Evolutionary conservation across 805 yeast species (phyloP), one percentile per base, ranked within the genome.

Genomic region (Nakazawaea ishiwadae): DNA sequence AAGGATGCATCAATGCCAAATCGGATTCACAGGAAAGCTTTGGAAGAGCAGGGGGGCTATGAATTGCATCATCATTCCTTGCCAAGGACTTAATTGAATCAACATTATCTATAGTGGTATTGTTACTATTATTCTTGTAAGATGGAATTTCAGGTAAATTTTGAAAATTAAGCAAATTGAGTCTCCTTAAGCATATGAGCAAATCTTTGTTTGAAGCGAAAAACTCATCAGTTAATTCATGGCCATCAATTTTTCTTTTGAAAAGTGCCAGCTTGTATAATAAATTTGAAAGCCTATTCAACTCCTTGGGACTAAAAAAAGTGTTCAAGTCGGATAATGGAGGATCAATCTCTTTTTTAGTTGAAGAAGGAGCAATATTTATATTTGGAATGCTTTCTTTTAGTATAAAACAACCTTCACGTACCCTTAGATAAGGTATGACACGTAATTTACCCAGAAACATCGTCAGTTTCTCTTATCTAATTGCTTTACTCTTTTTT

Each of bases 1-100:
- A 11, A 4, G 41, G 41, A n/a, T 37, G 41, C 24, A 37, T 31
- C 5, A 31, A 37, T 4, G 23, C 41, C 23, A 31, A 31, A 10
- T 31, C 4, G 16, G 19, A n/a, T 27, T 29, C 27, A 9, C 11
- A 23, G 7, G 23, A 32, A 17, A 35, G 32, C 9, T 26, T 6
- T 16, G 39, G 39, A 5, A 27, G 11, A 10, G 10, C 26, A 10
- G 26, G 26, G 10, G 26, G n/a, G n/a, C n/a, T n/a, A n/a, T n/a
- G n/a, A n/a, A n/a, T n/a, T n/a, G n/a, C n/a, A n/a, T n/a, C 26
- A 23, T 10, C 26, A 23, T 8, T 23, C 10, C 10, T 23, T 23
- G 7, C 10, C 26, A 8, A 8, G 26, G 26, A 10, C 26, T 23
- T 23, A 7, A 7, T 10, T 23, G 10, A 7, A 10, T 23, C 10